A percentile compares a stretch with the other conserved stretches of the same genome.
These are phyloP conservation scores for Rosa hybrid DNA, from an alignment of 331 rosid species.

Conservation along the genomic window DNA sequence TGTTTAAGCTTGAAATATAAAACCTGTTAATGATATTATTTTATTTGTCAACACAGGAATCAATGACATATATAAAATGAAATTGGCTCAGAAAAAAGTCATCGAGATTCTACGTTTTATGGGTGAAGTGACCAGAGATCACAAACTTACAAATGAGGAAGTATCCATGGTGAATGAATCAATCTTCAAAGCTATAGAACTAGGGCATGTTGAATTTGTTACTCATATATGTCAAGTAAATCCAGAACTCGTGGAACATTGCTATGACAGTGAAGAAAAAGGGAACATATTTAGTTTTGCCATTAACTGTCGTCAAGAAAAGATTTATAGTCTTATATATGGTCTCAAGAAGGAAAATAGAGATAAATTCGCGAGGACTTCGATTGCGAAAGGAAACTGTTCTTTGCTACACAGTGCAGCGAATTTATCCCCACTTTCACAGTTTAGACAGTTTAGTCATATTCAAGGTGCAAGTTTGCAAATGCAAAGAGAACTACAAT, in stretches of 20 bases:
- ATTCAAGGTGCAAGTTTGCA: not conserved
- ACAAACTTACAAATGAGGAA: not conserved
- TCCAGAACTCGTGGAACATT: not conserved
- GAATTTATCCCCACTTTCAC: not conserved
- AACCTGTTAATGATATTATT: too few relatives aligned
- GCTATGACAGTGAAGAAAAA: too few relatives aligned
- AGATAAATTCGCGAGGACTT: too few relatives aligned
- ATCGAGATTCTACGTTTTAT: not conserved
- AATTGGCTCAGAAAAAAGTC: not conserved
- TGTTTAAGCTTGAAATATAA: too few relatives aligned
- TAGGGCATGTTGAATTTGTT: not conserved
- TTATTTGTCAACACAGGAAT: too few relatives aligned
- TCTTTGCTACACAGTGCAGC: not conserved
- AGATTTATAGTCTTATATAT: too few relatives aligned
- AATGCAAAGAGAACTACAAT: not conserved
- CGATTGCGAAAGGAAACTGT: too few relatives aligned
- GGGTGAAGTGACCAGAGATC: too few relatives aligned
- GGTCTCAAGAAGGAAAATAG: not conserved
- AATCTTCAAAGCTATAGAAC: not conserved
- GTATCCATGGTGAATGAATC: rapidly evolving
- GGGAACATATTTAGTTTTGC: not conserved
- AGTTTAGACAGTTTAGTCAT: not conserved
- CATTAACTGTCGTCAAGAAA: not conserved
- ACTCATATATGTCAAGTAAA: not conserved
- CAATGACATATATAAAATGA: not conserved